Evolutionary conservation across 306 rosid genomes (phyloP).

Genomic region (Dryas alaskensis): DNA sequence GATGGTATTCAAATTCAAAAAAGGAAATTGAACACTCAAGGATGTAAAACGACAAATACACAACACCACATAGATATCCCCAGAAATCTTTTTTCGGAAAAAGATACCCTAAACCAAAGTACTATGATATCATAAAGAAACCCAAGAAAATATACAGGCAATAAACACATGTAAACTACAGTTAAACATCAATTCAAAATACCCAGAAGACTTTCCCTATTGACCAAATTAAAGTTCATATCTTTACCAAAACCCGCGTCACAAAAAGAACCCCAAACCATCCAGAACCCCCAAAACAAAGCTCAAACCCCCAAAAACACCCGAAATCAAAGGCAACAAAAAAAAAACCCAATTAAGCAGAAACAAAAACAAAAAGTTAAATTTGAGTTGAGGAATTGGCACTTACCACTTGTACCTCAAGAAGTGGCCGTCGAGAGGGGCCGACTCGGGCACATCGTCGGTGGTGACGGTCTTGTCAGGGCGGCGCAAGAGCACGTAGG

Average conservation of each 20-base stretch:
- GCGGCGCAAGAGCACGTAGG: slow-evolving; percentile 85
- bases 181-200: background rate
- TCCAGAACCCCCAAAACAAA: background rate
- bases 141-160: background rate
- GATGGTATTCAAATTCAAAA: background rate
- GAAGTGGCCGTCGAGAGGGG: slow-evolving; percentile 79
- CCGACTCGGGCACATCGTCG: slow-evolving; percentile 78
- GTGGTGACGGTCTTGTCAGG: slow-evolving; percentile 46
- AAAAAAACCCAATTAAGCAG: background rate
- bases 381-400: background rate
- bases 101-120: background rate
- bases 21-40: background rate
- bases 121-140: background rate
- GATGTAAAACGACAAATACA: background rate
- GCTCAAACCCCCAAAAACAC: background rate
- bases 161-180: background rate
- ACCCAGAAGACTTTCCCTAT: background rate
- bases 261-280: background rate
- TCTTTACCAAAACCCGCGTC: background rate
- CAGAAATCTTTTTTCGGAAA: background rate
- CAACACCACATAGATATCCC: background rate
- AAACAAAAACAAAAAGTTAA: background rate
- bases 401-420: slow-evolving; percentile 91
- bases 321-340: background rate
- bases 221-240: background rate